Conservation (phyloP, 1,139 yeast species). For the Debaryomycetaceae sp. region DNA sequence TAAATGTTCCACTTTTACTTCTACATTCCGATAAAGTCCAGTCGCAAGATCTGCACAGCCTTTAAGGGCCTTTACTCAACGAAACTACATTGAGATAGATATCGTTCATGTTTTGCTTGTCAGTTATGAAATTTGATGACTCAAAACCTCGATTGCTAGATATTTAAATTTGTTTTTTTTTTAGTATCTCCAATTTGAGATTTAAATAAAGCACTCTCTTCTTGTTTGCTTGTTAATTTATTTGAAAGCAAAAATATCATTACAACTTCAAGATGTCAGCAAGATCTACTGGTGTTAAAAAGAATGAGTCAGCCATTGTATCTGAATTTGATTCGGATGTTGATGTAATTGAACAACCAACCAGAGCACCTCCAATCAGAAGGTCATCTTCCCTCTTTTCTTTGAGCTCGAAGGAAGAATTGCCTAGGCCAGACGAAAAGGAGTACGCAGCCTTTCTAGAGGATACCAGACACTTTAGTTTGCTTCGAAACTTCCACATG, state of each 20-base stretch:
- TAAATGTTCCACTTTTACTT: too few species aligned
- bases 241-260: not conserved
- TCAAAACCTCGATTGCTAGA: too few species aligned
- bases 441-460: constrained; percentile 77
- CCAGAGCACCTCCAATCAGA: constrained; percentile 30
- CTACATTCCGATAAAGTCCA: too few species aligned
- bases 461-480: constrained; percentile 75
- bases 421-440: constrained; percentile 63
- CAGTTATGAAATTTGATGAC: too few species aligned
- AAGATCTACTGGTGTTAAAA: constrained; percentile 9
- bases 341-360: constrained; percentile 20
- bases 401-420: constrained; percentile 37
- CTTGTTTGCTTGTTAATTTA: not conserved
- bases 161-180: too few species aligned
- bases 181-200: too few species aligned
- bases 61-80: too few species aligned
- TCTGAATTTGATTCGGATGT: constrained; percentile 34
- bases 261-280: constrained; percentile 8
- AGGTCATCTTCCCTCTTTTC: constrained; percentile 44
- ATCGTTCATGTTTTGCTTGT: too few species aligned
- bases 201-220: too few species aligned
- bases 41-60: too few species aligned
- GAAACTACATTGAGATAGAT: too few species aligned
- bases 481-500: constrained; percentile 79
- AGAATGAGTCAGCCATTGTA: constrained; percentile 34